Evolutionary conservation across 352 stramenopile species (phyloP), one percentile per base, ranked within the genome.

Genomic region (Phytophthora palmivora): DNA sequence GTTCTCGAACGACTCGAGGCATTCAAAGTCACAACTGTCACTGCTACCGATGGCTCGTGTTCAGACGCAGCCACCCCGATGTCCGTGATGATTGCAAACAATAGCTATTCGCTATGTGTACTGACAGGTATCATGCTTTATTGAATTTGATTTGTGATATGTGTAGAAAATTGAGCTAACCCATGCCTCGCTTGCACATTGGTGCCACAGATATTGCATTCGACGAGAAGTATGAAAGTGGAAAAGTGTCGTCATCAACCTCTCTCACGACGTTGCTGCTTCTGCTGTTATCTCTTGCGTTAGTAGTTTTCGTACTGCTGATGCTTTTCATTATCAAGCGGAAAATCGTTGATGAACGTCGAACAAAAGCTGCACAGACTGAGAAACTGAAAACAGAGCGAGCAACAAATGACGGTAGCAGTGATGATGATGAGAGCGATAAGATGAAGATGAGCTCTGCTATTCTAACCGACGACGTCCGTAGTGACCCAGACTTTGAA

Each of bases 401-500:
- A 55, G 33, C 44, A 10, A 50, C 39, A 21, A 59, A 37, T 19
- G 53, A 65, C 24, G 36, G 26, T 16, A 66, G 55, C 48, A 56
- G 65, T 30, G 64, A 64, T 4, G 56, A 63, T 14, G 68, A 72
- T 32, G 64, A 70, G 5, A 54, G 36, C 15, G 61, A 75, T 30
- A 60, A 71, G 19, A 46, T 70, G 47, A 64, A 58, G 55, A 64
- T 61, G 46, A 70, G 44, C 19, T 70, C 67, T 3, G 58, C 51
- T 6, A 54, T 58, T n/a, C 33, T 82, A 12, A 56, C 67, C 1
- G 66, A 88, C 41, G 79, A 91, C 24, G 72, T 89, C 7, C 78
- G 82, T 32, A 76, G 72, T 14, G 79, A 89, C 22, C 42, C 70
- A 0, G 73, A 74, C 28, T 76, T 91, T 32, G 58, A 70, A 18